Percentiles rank a stretch among this genome's conserved stretches.
Evolutionary conservation across 495 filamentous ascomycete species (phyloP).

Genomic region (Filosporella fistucella): DNA sequence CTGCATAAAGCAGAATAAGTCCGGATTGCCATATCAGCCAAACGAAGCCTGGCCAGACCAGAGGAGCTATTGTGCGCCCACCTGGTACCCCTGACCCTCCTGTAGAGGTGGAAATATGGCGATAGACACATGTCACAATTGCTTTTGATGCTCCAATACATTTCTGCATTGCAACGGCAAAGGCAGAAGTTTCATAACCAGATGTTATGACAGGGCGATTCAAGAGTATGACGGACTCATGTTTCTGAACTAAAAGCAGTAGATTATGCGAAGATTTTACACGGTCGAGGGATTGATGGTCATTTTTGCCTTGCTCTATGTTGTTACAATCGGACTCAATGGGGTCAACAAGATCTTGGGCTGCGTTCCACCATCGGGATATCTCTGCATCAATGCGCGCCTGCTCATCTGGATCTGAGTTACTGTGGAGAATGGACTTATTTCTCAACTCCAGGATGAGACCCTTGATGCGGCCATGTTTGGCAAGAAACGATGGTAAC

Average conservation of each 20-base stretch:
- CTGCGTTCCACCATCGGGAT: conserved; percentile 16
- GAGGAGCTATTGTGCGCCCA: conserved; percentile 6
- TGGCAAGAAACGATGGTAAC: conserved; percentile 4
- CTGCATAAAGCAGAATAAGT: conserved; percentile 15
- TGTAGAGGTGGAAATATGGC: neutral
- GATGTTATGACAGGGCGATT: conserved; percentile 16
- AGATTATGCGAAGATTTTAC: conserved; percentile 11
- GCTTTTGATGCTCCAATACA: conserved; percentile 17
- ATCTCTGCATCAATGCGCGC: conserved; percentile 16
- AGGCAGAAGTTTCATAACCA: conserved; percentile 3
- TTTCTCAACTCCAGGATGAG: conserved; percentile 15
- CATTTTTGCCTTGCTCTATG: neutral
- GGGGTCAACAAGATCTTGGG: conserved; percentile 13
- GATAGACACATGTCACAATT: conserved; percentile 13
- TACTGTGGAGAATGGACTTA: conserved; percentile 7
- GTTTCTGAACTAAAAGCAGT: conserved; percentile 12
- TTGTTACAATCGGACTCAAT: neutral
- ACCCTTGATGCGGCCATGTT: conserved; percentile 12
- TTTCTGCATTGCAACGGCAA: conserved; percentile 11
- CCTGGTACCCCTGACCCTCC: neutral
- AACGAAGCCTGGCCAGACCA: conserved; percentile 16
- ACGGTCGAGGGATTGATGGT: neutral
- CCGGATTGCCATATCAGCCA: conserved; percentile 9
- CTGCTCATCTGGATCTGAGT: conserved; percentile 9
- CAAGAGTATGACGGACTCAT: conserved; percentile 14